Conservation (phyloP, 139 green algal species). For the Tetradesmus lagerheimii region DNA sequence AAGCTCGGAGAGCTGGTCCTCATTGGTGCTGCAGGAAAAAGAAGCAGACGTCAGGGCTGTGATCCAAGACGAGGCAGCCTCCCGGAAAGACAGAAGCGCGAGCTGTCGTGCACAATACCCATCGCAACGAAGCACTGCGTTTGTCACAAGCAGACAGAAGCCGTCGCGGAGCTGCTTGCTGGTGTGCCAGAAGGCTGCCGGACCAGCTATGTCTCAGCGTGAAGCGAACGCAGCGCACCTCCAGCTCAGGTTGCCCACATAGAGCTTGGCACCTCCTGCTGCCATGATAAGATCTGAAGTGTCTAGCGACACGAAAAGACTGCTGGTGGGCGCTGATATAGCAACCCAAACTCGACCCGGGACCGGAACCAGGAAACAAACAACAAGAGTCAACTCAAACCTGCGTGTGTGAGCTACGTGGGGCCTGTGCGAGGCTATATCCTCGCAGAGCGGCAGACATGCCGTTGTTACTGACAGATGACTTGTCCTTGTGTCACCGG, state of each 20-base stretch:
- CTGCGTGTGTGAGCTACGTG: neutral
- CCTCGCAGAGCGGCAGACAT: neutral
- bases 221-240: neutral
- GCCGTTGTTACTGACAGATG: neutral
- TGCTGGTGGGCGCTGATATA: neutral
- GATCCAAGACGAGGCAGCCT: neutral
- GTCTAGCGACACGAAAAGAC: neutral
- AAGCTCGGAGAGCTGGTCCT: constrained; percentile 43
- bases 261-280: neutral
- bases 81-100: neutral
- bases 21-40: neutral
- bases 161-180: neutral
- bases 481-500: neutral
- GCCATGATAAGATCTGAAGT: neutral
- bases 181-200: neutral
- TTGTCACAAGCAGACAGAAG: neutral
- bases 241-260: constrained; percentile 36
- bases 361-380: neutral
- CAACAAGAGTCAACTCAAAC: neutral
- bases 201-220: neutral
- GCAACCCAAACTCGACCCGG: constrained; percentile 2
- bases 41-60: neutral
- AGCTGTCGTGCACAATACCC: neutral
- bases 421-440: neutral
- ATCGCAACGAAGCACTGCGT: neutral